Conservation (phyloP, 768 basidiomycete genomes). For the Rhizopogon sp. region DNA sequence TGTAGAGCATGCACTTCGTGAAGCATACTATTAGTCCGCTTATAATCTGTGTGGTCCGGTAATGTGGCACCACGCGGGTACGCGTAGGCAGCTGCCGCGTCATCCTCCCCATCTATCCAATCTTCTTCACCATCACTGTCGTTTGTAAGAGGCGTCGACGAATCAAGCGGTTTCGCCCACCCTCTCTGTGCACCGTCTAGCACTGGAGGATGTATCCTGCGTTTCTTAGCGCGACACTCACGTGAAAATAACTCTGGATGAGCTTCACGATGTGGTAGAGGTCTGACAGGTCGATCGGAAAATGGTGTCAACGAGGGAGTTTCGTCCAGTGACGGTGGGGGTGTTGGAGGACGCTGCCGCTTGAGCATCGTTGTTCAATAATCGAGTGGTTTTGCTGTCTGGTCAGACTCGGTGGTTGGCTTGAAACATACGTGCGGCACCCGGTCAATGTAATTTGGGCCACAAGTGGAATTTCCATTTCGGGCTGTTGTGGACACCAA, state of each 20-base stretch:
- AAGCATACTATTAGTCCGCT: constrained; percentile 57
- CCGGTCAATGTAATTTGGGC: neutral
- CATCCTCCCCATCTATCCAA: constrained; percentile 28
- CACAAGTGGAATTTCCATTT: constrained; percentile 3
- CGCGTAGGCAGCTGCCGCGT: constrained; percentile 25
- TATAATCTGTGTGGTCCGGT: constrained; percentile 36
- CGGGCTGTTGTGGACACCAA: neutral
- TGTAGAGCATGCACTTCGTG: constrained; percentile 67
- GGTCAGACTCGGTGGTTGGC: neutral
- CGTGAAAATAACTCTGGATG: constrained; percentile 11
- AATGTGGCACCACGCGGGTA: neutral
- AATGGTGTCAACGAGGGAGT: constrained; percentile 15
- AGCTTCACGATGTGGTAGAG: constrained; percentile 6
- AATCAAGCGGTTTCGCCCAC: constrained; percentile 22
- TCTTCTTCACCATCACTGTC: constrained; percentile 28
- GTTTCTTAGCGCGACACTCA: constrained; percentile 44
- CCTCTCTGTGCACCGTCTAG: constrained; percentile 50
- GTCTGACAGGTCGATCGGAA: constrained; percentile 7
- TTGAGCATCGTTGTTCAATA: constrained; percentile 41
- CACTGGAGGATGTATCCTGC: constrained; percentile 45
- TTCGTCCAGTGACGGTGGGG: constrained; percentile 31
- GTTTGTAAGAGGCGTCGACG: neutral
- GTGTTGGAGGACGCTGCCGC: constrained; percentile 44
- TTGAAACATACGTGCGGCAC: neutral
- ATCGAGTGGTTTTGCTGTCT: neutral